A percentile compares a stretch with the other conserved stretches of the same genome.
phyloP scores from a whole-genome alignment of 2,329 filamentous ascomycete genomes.

The Penicillium sumatraense region DNA sequence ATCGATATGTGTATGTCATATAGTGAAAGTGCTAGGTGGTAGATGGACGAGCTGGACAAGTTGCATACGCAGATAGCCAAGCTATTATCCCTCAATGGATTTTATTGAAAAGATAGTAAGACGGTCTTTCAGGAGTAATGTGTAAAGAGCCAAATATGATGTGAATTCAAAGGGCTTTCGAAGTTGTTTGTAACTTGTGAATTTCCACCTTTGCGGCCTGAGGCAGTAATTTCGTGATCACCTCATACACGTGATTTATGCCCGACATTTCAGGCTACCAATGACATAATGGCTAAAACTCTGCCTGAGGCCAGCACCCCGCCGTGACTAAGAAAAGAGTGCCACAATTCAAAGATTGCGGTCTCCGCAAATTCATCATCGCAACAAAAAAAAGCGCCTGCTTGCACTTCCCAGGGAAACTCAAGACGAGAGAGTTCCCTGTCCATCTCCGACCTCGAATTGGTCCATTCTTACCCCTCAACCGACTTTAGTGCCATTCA shows the following conservation, averaged over 20 bases:
- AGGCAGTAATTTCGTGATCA: constrained; percentile 21
- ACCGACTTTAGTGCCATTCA: constrained; percentile 16
- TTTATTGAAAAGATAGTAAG: neutral
- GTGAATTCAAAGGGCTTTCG: neutral
- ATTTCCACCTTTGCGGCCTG: neutral
- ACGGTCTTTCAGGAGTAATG: too few species aligned
- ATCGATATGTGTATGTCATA: too few species aligned
- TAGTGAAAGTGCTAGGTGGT: neutral
- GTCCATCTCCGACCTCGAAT: constrained; percentile 1
- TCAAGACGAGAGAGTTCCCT: constrained; percentile 4
- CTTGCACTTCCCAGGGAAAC: constrained; percentile 14
- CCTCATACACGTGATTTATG: constrained; percentile 24
- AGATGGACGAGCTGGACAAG: too few species aligned
- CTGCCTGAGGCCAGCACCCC: constrained; percentile 32
- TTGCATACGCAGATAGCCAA: too few species aligned
- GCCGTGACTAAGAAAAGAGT: constrained; percentile 34
- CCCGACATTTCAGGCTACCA: constrained; percentile 4
- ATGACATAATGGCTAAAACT: constrained; percentile 25
- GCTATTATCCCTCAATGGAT: neutral
- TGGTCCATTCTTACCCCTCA: constrained; percentile 4
- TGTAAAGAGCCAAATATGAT: too few species aligned
- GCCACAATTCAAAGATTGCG: constrained; percentile 38
- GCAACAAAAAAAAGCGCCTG: constrained; percentile 9
- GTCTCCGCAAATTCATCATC: constrained; percentile 26
- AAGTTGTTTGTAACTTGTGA: neutral